These are phyloP conservation scores for Phytopythium delawarense DNA, from an alignment of 352 stramenopile genomes.

Conservation along the genomic window DNA sequence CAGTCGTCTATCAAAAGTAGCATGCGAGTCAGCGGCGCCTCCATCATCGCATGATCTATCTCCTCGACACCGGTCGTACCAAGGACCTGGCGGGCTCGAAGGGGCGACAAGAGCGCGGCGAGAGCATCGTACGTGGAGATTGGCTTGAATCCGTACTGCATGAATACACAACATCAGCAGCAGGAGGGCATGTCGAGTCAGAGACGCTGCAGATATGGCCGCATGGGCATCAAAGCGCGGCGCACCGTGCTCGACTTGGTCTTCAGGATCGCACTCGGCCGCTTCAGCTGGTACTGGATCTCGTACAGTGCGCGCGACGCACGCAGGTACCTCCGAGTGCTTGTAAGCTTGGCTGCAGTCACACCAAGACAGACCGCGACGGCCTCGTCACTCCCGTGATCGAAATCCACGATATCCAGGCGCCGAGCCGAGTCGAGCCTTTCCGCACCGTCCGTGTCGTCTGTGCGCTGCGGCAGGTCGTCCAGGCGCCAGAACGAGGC, in stretches of 20 bases:
- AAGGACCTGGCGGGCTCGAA: constrained; percentile 63
- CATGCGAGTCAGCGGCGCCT: not conserved
- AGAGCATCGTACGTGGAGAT: constrained; percentile 69
- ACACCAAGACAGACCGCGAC: not conserved
- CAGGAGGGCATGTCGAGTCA: not conserved
- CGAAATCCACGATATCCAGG: too few relatives aligned
- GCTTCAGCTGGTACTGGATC: constrained; percentile 70
- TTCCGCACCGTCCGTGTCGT: constrained; percentile 23
- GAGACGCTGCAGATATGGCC: not conserved
- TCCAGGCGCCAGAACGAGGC: constrained; percentile 18
- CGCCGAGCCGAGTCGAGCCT: not conserved
- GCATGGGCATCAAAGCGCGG: not conserved
- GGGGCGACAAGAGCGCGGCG: constrained; percentile 52
- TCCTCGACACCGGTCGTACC: constrained; percentile 23
- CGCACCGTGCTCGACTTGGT: constrained; percentile 60
- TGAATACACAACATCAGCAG: not conserved
- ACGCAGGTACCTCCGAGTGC: constrained; percentile 51
- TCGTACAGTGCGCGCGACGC: constrained; percentile 65
- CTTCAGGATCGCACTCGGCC: constrained; percentile 64
- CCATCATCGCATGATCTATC: not conserved
- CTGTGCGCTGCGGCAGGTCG: constrained; percentile 9
- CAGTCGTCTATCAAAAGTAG: constrained; percentile 49
- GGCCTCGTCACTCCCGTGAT: not conserved
- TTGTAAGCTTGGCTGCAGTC: constrained; percentile 49
- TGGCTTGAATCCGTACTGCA: constrained; percentile 67